Conservation (phyloP, 371 early-diverging fungal species). For the Quaeritorhiza haematococci region DNA sequence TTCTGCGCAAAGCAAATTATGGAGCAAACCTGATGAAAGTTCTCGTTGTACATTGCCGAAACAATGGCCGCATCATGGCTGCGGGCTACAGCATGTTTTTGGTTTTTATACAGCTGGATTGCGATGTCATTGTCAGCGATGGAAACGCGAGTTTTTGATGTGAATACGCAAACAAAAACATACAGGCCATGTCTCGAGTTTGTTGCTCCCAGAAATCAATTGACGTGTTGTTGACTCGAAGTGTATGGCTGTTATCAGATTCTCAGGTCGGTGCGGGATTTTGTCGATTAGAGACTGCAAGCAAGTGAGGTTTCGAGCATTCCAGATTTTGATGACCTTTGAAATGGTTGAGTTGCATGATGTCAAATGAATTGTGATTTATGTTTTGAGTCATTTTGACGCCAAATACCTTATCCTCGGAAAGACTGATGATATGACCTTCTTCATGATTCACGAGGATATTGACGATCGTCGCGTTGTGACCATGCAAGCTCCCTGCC, state of each 20-base stretch:
- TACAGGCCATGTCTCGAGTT: constrained; percentile 46
- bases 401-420: constrained; percentile 44
- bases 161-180: not conserved
- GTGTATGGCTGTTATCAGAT: constrained; percentile 40
- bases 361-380: not conserved
- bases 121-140: not conserved
- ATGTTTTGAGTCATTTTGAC: not conserved
- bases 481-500: constrained; percentile 46
- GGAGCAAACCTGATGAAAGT: constrained; percentile 42
- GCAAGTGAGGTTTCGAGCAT: constrained; percentile 45
- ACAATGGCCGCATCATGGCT: constrained; percentile 45
- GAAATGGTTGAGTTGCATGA: not conserved
- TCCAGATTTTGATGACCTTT: constrained; percentile 49
- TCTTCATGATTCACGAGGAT: constrained; percentile 49
- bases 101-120: constrained; percentile 39
- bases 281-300: constrained; percentile 49
- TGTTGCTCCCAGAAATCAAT: constrained; percentile 43
- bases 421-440: constrained; percentile 43
- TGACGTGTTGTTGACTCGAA: constrained; percentile 40
- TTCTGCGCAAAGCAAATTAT: not conserved
- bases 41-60: constrained; percentile 47
- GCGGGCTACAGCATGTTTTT: constrained; percentile 28
- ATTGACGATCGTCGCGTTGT: constrained; percentile 38
- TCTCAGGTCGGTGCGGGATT: constrained; percentile 47
- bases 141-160: not conserved